These are phyloP conservation scores for Linum tenue DNA, from an alignment of 345 rosid species.

Conservation along the genomic window DNA sequence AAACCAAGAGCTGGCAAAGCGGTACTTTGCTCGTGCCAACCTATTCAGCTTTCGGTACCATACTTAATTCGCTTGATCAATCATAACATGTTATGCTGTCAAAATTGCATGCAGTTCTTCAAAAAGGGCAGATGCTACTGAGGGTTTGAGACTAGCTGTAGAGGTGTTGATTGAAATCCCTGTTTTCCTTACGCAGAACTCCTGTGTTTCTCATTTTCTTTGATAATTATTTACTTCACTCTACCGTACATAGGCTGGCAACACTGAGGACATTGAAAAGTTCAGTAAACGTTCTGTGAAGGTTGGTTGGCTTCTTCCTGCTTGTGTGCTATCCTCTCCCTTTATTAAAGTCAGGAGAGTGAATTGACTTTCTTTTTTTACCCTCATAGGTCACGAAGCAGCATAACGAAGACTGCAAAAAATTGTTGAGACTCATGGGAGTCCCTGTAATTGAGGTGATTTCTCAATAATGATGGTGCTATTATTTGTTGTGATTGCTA, in stretches of 20 bases:
- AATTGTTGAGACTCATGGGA: slow-evolving; percentile 78
- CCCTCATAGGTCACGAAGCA: slow-evolving; percentile 64
- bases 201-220: slow-evolving; percentile 1
- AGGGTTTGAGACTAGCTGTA: slow-evolving; percentile 52
- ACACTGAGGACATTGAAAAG: slow-evolving; percentile 85
- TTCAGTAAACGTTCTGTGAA: slow-evolving; percentile 88
- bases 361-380: neutral
- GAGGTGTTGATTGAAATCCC: slow-evolving; percentile 34
- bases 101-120: slow-evolving; percentile 44
- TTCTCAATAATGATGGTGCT: neutral
- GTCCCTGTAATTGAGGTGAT: slow-evolving; percentile 85
- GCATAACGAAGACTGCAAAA: slow-evolving; percentile 91
- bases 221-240: neutral
- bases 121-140: slow-evolving; percentile 75
- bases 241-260: slow-evolving; percentile 43
- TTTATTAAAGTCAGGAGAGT: neutral
- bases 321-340: neutral
- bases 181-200: slow-evolving; percentile 1
- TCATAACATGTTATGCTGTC: neutral
- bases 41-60: neutral
- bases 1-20: slow-evolving; percentile 79
- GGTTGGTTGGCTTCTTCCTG: slow-evolving; percentile 25
- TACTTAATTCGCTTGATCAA: neutral
- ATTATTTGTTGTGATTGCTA: neutral
- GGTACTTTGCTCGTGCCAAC: slow-evolving; percentile 27